Conservation (phyloP, 768 basidiomycete genomes). For the Hygrocybe punicea region DNA sequence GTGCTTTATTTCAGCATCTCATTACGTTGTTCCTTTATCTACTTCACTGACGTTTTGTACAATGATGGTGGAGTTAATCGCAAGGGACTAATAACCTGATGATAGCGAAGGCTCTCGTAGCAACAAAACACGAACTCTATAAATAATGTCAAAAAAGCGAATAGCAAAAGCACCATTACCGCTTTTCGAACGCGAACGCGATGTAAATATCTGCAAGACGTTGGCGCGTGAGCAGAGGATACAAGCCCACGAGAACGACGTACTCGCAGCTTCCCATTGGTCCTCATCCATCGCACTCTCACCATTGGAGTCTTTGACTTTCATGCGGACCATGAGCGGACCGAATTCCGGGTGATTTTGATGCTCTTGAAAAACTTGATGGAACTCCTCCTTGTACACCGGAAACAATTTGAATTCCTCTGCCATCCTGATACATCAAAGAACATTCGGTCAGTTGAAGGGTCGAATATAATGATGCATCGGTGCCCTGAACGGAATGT, state of each 20-base stretch:
- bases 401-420: conserved; percentile 71
- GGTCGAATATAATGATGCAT: conserved; percentile 1
- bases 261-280: conserved; percentile 99
- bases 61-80: conserved; percentile 1
- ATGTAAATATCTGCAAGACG: conserved; percentile 75
- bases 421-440: conserved; percentile 58
- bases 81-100: too few relatives aligned
- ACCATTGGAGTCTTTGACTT: conserved; percentile 80
- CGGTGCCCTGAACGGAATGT: not conserved
- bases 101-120: too few relatives aligned
- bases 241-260: conserved; percentile 33
- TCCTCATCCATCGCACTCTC: conserved; percentile 91
- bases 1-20: not conserved
- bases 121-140: too few relatives aligned
- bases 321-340: conserved; percentile 84
- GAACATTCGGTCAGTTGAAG: conserved; percentile 4
- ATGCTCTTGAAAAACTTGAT: conserved; percentile 82
- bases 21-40: conserved; percentile 5
- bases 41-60: conserved; percentile 5
- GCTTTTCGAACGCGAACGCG: conserved; percentile 87
- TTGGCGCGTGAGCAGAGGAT: conserved; percentile 1
- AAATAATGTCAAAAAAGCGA: too few relatives aligned
- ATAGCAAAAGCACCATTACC: conserved; percentile 12
- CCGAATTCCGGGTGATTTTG: conserved; percentile 76
- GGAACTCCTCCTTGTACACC: conserved; percentile 84